Conservation (phyloP, 768 basidiomycete genomes). For the Paxillus rubicundulus region DNA sequence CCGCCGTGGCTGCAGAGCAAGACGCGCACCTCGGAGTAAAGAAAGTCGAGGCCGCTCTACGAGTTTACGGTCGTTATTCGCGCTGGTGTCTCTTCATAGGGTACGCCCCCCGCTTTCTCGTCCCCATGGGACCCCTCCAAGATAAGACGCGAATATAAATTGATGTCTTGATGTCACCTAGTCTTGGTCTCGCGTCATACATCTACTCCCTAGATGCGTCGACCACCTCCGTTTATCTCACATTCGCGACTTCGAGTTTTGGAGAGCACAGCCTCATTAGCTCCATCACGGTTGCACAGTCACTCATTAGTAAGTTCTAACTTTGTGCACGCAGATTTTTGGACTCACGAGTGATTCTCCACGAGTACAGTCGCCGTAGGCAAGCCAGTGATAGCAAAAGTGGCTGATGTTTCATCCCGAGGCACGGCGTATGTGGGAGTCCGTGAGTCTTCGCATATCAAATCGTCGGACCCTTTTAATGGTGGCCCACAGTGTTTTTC, state of each 20-base stretch:
- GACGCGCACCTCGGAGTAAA: constrained; percentile 42
- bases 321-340: neutral
- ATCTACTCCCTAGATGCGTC: constrained; percentile 73
- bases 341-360: constrained; percentile 10
- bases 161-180: constrained; percentile 7
- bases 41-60: constrained; percentile 49
- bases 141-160: neutral
- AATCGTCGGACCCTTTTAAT: neutral
- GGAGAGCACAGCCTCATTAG: constrained; percentile 52
- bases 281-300: constrained; percentile 53
- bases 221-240: constrained; percentile 66
- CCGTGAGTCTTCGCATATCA: constrained; percentile 38
- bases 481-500: constrained; percentile 42
- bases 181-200: constrained; percentile 67
- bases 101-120: constrained; percentile 30
- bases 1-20: constrained; percentile 7
- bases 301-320: constrained; percentile 48
- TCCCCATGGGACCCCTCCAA: neutral
- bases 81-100: constrained; percentile 61
- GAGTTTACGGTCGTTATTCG: constrained; percentile 51
- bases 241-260: constrained; percentile 54
- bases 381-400: constrained; percentile 72
- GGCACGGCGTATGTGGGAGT: constrained; percentile 59
- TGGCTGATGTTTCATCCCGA: constrained; percentile 69
- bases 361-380: constrained; percentile 40